Base-by-base conservation (phyloP, 495 filamentous ascomycete species). In the Talaromyces ruber region DNA sequence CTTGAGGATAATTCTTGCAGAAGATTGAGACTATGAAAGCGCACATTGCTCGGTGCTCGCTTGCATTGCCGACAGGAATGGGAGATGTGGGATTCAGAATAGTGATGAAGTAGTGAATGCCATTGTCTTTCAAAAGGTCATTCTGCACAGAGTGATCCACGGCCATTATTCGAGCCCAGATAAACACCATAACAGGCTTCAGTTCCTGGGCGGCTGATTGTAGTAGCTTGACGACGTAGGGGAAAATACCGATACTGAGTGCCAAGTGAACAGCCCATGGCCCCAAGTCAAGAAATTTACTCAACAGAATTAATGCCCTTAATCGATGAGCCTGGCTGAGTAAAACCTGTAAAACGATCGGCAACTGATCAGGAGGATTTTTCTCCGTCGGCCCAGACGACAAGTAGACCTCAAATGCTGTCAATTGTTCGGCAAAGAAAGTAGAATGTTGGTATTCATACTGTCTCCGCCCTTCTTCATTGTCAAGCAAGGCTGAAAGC, bases 151-250 rank as follows among this genome's bases (percentile, higher is more conserved):
- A 89, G 62, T 92, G 84, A 66, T 98, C 94, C 21, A 99, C 95
- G 43, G 94, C 94, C 65, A 99, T 86, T 39, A 99, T 93, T 57
- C 94, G 84, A 11, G 95, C 92, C 94, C 94, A 99, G 63, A 99
- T 99, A 74, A 98, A 99, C 21, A 99, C 92, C 93, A 99, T 97
- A 26, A 97, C 93, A 1, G 94, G 93, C 68, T 98, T 98, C 56
- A 99, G 76, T 71, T 99, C 94, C 53, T 90, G 82, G 0, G 94
- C 94, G 53, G 93, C 92, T 7, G 95, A 98, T 68, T 98, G 95
- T 25, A 99, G 79, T 37, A 99, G 80, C 71, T 98, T 98, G 18
- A 98, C 79, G 6, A 99, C 94, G 65, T 99, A 99, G 0, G 94
- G 94, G 73, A 99, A 99, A 55, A 99, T 99, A 29, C 94, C 94